phyloP scores from a whole-genome alignment of 2,329 filamentous ascomycete species.

The Madurella fahalii region DNA sequence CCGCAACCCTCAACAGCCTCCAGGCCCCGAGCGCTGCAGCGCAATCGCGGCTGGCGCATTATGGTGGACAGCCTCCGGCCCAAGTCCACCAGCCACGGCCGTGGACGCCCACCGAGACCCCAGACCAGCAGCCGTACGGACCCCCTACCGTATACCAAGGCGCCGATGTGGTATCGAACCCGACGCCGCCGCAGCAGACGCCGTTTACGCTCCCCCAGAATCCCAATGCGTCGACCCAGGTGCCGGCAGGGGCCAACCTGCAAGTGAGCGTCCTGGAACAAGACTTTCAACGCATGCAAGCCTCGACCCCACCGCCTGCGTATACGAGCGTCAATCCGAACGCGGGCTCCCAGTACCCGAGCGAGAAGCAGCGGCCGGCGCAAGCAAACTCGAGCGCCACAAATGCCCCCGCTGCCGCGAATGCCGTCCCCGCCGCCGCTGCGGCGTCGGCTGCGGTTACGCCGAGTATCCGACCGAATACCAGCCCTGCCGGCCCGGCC shows the following conservation, averaged over 20 bases:
- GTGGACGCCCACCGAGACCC: slow-evolving; percentile 93
- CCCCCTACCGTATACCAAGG: slow-evolving; percentile 92
- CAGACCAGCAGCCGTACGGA: slow-evolving; percentile 80
- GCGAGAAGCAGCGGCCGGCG: slow-evolving; percentile 65
- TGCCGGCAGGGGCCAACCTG: slow-evolving; percentile 32
- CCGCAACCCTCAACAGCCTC: slow-evolving; percentile 74
- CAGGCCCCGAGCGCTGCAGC: slow-evolving; percentile 71
- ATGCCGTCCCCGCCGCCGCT: not conserved
- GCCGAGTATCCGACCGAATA: slow-evolving; percentile 8
- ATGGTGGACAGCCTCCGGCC: slow-evolving; percentile 50
- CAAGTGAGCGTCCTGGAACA: slow-evolving; percentile 74
- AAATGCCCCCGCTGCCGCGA: slow-evolving; percentile 8
- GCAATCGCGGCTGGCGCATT: slow-evolving; percentile 75
- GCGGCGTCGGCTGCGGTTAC: slow-evolving; percentile 1
- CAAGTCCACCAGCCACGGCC: slow-evolving; percentile 56
- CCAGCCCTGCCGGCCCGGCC: slow-evolving; percentile 7
- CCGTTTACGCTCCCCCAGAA: slow-evolving; percentile 43
- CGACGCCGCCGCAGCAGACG: slow-evolving; percentile 49
- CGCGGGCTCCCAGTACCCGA: slow-evolving; percentile 63
- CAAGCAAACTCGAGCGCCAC: slow-evolving; percentile 29
- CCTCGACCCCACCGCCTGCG: slow-evolving; percentile 86
- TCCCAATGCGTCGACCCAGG: slow-evolving; percentile 32
- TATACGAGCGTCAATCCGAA: slow-evolving; percentile 73
- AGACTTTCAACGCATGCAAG: slow-evolving; percentile 78
- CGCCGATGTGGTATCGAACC: slow-evolving; percentile 60